These are phyloP conservation scores for Sesbania bispinosa DNA, from an alignment of 306 rosid genomes.

Conservation along the genomic window DNA sequence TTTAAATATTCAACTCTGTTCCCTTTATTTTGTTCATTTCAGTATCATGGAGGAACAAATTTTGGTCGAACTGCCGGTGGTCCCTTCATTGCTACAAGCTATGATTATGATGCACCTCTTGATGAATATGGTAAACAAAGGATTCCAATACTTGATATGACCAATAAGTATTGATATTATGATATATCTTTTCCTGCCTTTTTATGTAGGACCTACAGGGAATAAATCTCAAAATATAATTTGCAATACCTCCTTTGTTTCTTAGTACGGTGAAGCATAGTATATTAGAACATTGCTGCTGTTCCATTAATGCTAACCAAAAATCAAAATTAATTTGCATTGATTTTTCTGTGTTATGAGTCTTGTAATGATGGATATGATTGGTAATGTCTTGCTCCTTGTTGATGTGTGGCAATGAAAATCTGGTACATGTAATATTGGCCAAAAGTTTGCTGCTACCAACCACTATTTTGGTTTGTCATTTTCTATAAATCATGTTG, in stretches of 20 bases:
- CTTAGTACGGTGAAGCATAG: neutral
- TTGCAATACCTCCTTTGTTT: neutral
- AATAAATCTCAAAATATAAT: constrained; percentile 2
- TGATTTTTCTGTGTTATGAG: neutral
- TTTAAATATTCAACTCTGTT: constrained; percentile 12
- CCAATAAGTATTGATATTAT: neutral
- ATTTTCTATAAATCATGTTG: too few relatives aligned
- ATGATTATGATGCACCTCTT: constrained; percentile 96
- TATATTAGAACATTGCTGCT: neutral
- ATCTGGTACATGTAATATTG: too few relatives aligned
- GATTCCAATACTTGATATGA: constrained; percentile 7
- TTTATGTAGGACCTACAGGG: neutral
- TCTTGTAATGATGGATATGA: neutral
- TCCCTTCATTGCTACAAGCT: constrained; percentile 96
- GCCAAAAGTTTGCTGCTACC: too few relatives aligned
- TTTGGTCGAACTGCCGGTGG: constrained; percentile 99
- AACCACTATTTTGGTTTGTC: too few relatives aligned
- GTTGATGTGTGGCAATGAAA: too few relatives aligned
- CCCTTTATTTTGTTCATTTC: constrained; percentile 28
- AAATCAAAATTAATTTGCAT: neutral
- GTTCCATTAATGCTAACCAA: neutral
- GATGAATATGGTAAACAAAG: constrained; percentile 84
- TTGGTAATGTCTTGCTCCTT: too few relatives aligned
- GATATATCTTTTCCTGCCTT: neutral
- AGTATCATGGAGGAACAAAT: constrained; percentile 99